Conservation (phyloP, 2,329 filamentous ascomycete species). For the Exophiala dermatitidis region DNA sequence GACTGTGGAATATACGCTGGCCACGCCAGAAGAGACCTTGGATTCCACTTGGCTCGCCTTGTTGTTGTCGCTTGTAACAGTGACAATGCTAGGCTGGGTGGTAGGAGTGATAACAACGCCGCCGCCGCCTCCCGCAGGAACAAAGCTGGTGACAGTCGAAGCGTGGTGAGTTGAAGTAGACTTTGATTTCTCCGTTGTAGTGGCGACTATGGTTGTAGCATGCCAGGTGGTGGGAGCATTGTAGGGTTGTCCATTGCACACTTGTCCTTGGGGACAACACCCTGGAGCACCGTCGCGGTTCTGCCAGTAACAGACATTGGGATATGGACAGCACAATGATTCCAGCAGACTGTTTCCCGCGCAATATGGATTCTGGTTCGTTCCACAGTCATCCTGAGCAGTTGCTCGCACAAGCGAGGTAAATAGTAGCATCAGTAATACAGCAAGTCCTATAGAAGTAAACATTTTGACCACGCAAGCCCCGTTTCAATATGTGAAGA, state of each 20-base stretch:
- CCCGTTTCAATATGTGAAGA: conserved; percentile 7
- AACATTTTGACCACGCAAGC: conserved; percentile 4
- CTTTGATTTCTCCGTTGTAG: conserved; percentile 2
- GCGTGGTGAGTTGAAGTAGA: conserved; percentile 2
- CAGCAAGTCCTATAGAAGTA: background rate
- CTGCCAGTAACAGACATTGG: conserved; percentile 28
- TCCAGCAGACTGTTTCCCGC: conserved; percentile 23
- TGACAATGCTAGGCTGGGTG: conserved; percentile 1
- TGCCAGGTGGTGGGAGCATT: conserved; percentile 6
- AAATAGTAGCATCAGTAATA: conserved; percentile 4
- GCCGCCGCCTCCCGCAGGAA: conserved; percentile 3
- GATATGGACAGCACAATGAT: conserved; percentile 24
- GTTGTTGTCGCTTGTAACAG: conserved; percentile 5
- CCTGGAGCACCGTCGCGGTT: conserved; percentile 26
- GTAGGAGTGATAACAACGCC: conserved; percentile 9
- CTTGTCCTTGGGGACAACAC: conserved; percentile 28
- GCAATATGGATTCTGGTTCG: conserved; percentile 27
- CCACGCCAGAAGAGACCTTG: conserved; percentile 9
- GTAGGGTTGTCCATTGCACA: conserved; percentile 20
- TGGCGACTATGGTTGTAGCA: conserved; percentile 9
- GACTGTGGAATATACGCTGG: conserved; percentile 15
- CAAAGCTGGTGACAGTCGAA: conserved; percentile 6
- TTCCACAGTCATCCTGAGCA: conserved; percentile 15
- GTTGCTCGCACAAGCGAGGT: background rate
- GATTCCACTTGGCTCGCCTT: background rate